Evolutionary conservation across 75 land plant species (phyloP).

Genomic region (Sequoiadendron giganteum): DNA sequence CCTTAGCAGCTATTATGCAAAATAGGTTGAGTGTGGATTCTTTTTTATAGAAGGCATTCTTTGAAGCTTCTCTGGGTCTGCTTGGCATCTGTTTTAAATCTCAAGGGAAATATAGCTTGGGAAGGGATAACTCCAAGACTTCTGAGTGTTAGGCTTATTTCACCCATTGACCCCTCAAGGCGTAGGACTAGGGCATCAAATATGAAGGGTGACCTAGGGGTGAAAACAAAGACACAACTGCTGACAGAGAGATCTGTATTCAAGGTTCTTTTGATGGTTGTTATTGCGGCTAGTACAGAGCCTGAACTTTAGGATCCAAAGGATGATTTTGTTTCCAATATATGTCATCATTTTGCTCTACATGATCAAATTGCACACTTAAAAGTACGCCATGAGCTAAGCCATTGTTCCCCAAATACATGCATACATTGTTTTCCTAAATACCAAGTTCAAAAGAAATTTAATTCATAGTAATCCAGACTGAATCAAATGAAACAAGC

Average conservation of each 20-base stretch:
- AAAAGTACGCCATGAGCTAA: background rate
- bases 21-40: constrained; percentile 60
- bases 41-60: constrained; percentile 91
- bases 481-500: too few relatives aligned
- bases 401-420: background rate
- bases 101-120: constrained; percentile 71
- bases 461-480: too few relatives aligned
- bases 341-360: constrained; percentile 95
- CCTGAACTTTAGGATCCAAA: constrained; percentile 77
- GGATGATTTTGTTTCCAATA: constrained; percentile 82
- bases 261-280: constrained; percentile 82
- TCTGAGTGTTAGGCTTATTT: constrained; percentile 64
- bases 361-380: background rate
- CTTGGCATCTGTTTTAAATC: constrained; percentile 84
- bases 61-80: constrained; percentile 86
- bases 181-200: constrained; percentile 71
- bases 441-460: background rate
- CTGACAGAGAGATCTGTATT: constrained; percentile 97
- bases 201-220: constrained; percentile 95
- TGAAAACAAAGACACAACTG: constrained; percentile 98
- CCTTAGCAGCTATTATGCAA: constrained; percentile 82
- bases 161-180: constrained; percentile 75
- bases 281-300: constrained; percentile 88
- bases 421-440: background rate
- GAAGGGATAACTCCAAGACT: constrained; percentile 77